Evolutionary conservation across 805 yeast genomes (phyloP), one percentile per base, ranked within the genome.

Genomic region (Kuraishia capsulata): DNA sequence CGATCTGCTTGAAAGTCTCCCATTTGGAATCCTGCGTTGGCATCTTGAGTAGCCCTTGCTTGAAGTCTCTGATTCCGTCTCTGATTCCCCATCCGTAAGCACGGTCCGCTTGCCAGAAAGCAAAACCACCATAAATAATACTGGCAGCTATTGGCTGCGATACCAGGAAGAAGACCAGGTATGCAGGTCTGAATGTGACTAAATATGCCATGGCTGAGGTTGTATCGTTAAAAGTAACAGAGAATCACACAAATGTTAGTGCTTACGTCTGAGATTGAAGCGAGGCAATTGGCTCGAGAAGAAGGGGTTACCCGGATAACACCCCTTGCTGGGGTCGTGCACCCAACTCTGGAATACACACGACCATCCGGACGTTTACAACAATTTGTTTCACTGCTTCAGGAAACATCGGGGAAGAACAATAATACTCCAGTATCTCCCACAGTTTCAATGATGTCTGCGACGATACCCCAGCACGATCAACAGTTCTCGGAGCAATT

Each of bases 121-220:
- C 49, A 51, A 54, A 59, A n/a, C 53, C 43, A 3, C 59, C 56
- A 9, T 51, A 52, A 16, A 61, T 35, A 14, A 54, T 37, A 2
- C 52, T 46, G 11, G 65, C 65, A 11, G 64, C 64, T 9, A 61
- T 52, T 2, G 66, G 66, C 40, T 61, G 64, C 44, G 63, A 54
- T 30, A 57, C 40, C 33, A 59, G 50, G 42, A 60, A 61, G 48
- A 61, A 61, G 28, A 57, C 48, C 20, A 60, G 48, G 30, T 55
- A 51, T 8, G 65, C 57, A 16, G 66, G 66, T 53, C 66, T 59
- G 41, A 55, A 56, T 11, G 61, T 48, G 18, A 55, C 45, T 41
- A 53, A 45, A 40, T 48, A 54, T 37, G 46, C 38, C 42, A 41
- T 41, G 16, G 14, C 17, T 26, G 29, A 14, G 8, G 11, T 19